Evolutionary conservation across 2,329 filamentous ascomycete species (phyloP), one percentile per base, ranked within the genome.

Genomic region (Trichoderma brevicompactum): DNA sequence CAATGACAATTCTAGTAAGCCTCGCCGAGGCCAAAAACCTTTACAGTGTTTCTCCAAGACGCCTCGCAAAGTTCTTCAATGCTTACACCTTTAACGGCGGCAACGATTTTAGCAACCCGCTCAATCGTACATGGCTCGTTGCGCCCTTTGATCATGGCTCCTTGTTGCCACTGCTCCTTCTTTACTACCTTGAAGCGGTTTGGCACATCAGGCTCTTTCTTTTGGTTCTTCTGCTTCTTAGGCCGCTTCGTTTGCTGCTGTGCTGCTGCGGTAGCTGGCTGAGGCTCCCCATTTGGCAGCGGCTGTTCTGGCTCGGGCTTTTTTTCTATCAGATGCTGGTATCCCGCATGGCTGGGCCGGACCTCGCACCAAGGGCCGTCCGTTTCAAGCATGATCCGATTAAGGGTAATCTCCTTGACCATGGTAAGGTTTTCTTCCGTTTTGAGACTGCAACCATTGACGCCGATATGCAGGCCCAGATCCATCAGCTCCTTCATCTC

Each of bases 341-440:
- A 91, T 2, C 92, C 92, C 36, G 94, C 93, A 78, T 99, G 94
- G 36, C 87, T 92, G 0, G 93, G 89, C 28, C 95, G 84, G 66
- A 99, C 94, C 77, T 99, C 95, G 74, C 95, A 99, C 91, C 95
- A 99, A 3, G 95, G 95, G 2, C 95, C 95, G 75, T 99, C 95
- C 0, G 95, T 99, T 82, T 99, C 95, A 54, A 99, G 87, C 85
- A 98, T 96, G 62, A 99, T 78, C 53, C 89, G 81, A 64, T 94
- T 88, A 10, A 99, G 80, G 10, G 89, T 90, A 44, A 98, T 87
- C 67, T 89, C 86, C 68, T 85, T 87, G 10, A 97, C 92, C 2
- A 97, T 94, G 13, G 86, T 89, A 46, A 96, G 86, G 72, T 98
- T 99, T 75, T 97, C 92, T 10, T 85, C 89, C 6, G 92, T 98